Percentiles rank a stretch among this genome's conserved stretches.
These are phyloP conservation scores for Eutrema salsugineum DNA, from an alignment of 441 rosid genomes.

Conservation along the genomic window DNA sequence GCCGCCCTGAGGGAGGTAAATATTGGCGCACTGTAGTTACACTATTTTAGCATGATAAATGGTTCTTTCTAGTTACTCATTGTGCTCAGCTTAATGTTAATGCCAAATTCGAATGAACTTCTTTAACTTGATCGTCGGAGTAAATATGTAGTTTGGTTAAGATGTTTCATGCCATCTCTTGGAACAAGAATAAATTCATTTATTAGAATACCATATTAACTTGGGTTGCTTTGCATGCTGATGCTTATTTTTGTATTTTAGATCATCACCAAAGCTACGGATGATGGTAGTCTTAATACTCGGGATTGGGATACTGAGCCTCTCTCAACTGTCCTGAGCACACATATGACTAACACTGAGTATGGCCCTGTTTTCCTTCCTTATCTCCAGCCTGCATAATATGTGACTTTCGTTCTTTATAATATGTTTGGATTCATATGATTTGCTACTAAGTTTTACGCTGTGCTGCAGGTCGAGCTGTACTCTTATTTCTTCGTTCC, in stretches of 20 bases:
- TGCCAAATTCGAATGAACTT: conserved; percentile 20
- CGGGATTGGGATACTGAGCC: conserved; percentile 95
- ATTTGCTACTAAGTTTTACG: conserved; percentile 20
- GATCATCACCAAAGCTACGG: conserved; percentile 77
- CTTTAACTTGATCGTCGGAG: conserved; percentile 7
- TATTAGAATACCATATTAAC: conserved; percentile 3
- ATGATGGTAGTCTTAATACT: conserved; percentile 72
- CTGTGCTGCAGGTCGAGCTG: conserved; percentile 39
- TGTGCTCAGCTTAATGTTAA: not conserved
- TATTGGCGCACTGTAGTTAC: conserved; percentile 13
- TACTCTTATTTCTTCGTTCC: conserved; percentile 36
- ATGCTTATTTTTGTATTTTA: conserved; percentile 35
- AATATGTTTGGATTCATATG: conserved; percentile 6
- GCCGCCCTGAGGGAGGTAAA: conserved; percentile 76
- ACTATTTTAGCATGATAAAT: conserved; percentile 12
- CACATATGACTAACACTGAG: conserved; percentile 48
- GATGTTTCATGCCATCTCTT: conserved; percentile 9
- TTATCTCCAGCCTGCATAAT: conserved; percentile 4
- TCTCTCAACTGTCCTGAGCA: conserved; percentile 61
- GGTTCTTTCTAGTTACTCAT: not conserved
- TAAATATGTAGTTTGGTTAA: conserved; percentile 10
- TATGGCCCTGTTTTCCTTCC: conserved; percentile 34
- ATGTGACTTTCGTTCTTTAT: conserved; percentile 1
- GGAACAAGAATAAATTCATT: not conserved
- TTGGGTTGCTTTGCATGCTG: not conserved